Evolutionary conservation across 2,329 filamentous ascomycete genomes (phyloP), one percentile per base, ranked within the genome.

Genomic region (Pseudogymnoascus sp.): DNA sequence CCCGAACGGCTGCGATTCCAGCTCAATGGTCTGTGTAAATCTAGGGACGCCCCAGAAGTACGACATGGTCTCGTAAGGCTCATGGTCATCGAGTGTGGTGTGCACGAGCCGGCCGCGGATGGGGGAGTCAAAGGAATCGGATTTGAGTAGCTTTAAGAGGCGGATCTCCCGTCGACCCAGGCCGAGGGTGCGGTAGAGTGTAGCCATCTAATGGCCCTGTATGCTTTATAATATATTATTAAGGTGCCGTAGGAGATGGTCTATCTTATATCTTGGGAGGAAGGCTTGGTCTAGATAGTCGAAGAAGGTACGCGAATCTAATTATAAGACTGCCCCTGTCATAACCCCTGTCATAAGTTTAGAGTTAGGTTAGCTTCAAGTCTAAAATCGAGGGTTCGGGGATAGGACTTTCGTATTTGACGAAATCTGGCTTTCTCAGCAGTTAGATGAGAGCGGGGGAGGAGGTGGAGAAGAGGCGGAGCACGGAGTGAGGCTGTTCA

Each of bases 31-130:
- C 47, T 47, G 35, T 25, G 50, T 38, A 38, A 62, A 63, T n/a
- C 18, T 60, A 4, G 47, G 60, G 56, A 71, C 70, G 1, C 72
- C 72, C 73, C 72, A 73, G 0, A 71, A 71, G 62, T 75, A 75
- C 0, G 73, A 74, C 1, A 75, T 63, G 2, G 73, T 72, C 31
- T 67, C 62, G 38, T 73, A 74, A 16, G 25, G 44, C 12, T 44
- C 31, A 2, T 37, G 37, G 23, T 63, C 56, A 8, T 44, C 56
- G 18, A 63, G 44, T n/a, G 47, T 31, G 25, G 47, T 53, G 25
- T 53, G 47, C 47, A 53, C 23, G 47, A 53, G 47, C 14, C 8
- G 14, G n/a, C 47, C 47, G 7, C 47, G 47, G 47, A 53, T 53
- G 14, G 47, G 47, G 2, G 47, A 53, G 47, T 16, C 23, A n/a